A percentile compares a stretch with the other conserved stretches of the same genome.
Evolutionary conservation across 2,329 filamentous ascomycete species (phyloP).

Genomic region (Fusarium albosuccineum): DNA sequence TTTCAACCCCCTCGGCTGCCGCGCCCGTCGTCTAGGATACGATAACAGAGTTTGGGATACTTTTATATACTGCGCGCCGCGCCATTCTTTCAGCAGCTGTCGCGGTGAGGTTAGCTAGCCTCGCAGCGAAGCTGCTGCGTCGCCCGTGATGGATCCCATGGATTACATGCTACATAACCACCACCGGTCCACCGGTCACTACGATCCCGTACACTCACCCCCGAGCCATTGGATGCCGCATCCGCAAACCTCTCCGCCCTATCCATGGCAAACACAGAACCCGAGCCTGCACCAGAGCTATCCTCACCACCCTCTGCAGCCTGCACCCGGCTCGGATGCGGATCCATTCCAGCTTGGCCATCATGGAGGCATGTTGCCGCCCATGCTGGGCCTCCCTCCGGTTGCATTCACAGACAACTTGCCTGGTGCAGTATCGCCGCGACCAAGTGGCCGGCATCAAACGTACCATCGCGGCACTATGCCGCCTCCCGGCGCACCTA

Average conservation of each 20-base stretch:
- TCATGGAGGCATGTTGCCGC: slow-evolving; percentile 41
- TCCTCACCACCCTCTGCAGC: slow-evolving; percentile 32
- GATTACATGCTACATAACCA: slow-evolving; percentile 44
- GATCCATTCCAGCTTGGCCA: slow-evolving; percentile 40
- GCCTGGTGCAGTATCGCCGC: slow-evolving; percentile 28
- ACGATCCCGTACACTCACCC: slow-evolving; percentile 47
- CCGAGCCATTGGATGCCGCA: slow-evolving; percentile 44
- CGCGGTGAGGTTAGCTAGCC: slow-evolving; percentile 4
- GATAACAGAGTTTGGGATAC: slow-evolving; percentile 14
- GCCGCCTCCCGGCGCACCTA: slow-evolving; percentile 17
- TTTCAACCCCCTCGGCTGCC: neutral
- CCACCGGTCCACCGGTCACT: slow-evolving; percentile 40
- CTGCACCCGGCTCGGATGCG: slow-evolving; percentile 25
- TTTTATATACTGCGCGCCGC: slow-evolving; percentile 13
- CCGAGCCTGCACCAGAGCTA: slow-evolving; percentile 37
- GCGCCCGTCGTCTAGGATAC: slow-evolving; percentile 5
- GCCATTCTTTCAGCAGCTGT: slow-evolving; percentile 6
- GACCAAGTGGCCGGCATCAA: slow-evolving; percentile 25
- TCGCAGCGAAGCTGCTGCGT: slow-evolving; percentile 17
- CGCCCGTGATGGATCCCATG: slow-evolving; percentile 46
- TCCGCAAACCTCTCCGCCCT: slow-evolving; percentile 35
- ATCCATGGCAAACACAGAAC: slow-evolving; percentile 42
- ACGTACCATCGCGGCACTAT: slow-evolving; percentile 30
- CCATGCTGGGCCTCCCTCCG: slow-evolving; percentile 37
- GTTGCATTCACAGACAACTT: slow-evolving; percentile 31